Conservation (phyloP, 1,139 yeast genomes). For the Suhomyces chickasaworum region DNA sequence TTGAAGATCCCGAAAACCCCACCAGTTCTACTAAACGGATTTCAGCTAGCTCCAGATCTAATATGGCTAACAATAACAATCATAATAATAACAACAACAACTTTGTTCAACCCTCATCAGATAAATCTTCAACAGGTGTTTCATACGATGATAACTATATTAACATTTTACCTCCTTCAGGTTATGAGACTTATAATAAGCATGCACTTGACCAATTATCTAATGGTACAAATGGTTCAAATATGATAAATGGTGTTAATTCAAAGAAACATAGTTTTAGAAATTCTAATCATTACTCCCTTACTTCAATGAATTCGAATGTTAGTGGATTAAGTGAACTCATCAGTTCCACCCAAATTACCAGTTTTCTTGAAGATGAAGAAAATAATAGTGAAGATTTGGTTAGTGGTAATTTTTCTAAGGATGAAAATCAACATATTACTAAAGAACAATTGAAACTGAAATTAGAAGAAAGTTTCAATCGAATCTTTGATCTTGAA, state of each 20-base stretch:
- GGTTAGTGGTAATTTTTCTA: constrained; percentile 7
- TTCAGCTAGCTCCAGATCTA: constrained; percentile 7
- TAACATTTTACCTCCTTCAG: constrained; percentile 28
- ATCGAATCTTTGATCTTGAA: constrained; percentile 39
- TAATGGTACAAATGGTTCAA: constrained; percentile 16
- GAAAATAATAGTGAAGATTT: constrained; percentile 14
- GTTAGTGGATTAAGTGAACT: constrained; percentile 46
- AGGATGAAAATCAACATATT: constrained; percentile 17
- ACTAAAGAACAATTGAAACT: constrained; percentile 39
- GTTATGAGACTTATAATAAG: constrained; percentile 38
- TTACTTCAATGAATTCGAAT: constrained; percentile 45
- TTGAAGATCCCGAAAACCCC: constrained; percentile 32
- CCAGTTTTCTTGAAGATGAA: constrained; percentile 37
- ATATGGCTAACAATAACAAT: not conserved
- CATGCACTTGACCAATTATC: constrained; percentile 37
- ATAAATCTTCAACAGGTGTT: too few relatives aligned
- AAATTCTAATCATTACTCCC: constrained; percentile 35
- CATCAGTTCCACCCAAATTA: constrained; percentile 40
- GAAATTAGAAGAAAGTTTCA: constrained; percentile 44
- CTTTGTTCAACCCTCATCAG: too few relatives aligned
- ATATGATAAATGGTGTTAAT: too few relatives aligned
- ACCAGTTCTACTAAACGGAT: constrained; percentile 2
- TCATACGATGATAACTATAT: constrained; percentile 35
- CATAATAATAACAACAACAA: not conserved
- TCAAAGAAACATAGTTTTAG: constrained; percentile 17